Evolutionary conservation across 148 eudicot genomes (phyloP).

Genomic region (Talinum fruticosum): DNA sequence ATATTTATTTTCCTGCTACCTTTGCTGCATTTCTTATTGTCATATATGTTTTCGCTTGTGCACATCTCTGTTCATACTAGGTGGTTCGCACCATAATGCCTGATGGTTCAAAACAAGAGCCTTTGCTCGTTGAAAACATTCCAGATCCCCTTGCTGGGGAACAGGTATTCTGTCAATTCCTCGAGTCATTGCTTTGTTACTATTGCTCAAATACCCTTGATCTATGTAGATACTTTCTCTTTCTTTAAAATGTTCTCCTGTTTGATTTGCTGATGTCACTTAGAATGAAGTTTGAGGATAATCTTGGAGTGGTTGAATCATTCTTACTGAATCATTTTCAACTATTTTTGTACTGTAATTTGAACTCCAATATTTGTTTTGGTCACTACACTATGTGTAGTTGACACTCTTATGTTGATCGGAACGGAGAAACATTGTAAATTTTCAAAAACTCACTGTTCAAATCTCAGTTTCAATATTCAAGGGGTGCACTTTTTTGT

Average conservation of each 20-base stretch:
- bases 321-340: background rate
- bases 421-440: background rate
- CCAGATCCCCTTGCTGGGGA: conserved; percentile 96
- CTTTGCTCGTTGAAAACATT: conserved; percentile 72
- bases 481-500: background rate
- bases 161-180: conserved; percentile 50
- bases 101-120: conserved; percentile 80
- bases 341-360: background rate
- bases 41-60: conserved; percentile 13
- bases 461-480: background rate
- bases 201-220: background rate
- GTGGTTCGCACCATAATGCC: conserved; percentile 55
- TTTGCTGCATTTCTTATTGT: conserved; percentile 2
- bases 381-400: background rate
- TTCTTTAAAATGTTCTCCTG: background rate
- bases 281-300: background rate
- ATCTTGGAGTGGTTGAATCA: background rate
- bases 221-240: background rate
- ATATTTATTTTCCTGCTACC: background rate
- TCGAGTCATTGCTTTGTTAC: background rate
- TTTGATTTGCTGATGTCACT: background rate
- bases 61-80: conserved; percentile 40
- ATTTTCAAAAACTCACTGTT: too few species aligned
- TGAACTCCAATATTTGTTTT: background rate
- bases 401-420: background rate